Evolutionary conservation across 2,329 filamentous ascomycete genomes (phyloP), one percentile per base, ranked within the genome.

Genomic region (Madurella mycetomatis): DNA sequence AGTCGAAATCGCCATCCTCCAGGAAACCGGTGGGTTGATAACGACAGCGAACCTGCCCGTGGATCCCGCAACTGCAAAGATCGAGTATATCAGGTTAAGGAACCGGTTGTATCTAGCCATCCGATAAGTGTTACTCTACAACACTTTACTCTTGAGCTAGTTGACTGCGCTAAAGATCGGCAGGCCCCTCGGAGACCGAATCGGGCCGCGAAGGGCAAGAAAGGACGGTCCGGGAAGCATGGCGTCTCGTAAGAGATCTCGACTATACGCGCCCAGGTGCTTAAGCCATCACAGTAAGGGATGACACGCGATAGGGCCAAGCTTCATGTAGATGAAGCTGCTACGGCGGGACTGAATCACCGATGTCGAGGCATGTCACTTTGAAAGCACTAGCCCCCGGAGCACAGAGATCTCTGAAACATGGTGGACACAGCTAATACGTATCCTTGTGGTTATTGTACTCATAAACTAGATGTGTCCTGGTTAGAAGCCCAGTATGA

Each of bases 1-100:
- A 1, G 88, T 87, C 12, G 87, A 87, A 1, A 83, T 90, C 55
- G 86, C 85, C 4, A 84, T 91, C 41, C 71, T 91, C 1, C 73
- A 84, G 54, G 87, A 91, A 71, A 87, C 88, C 2, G 87, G 87
- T 1, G 88, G 88, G 0, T 67, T 91, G 4, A 76, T 90, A 17
- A 91, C 87, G 0, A 87, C 84, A 2, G 87, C 86, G 0, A 90
- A 90, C 62, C 86, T 87, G 1, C 87, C 87, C 0, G 69, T 77
- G 40, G 73, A 87, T 59, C 68, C 72, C 12, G 74, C 76, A 11
- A 82, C 74, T 1, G 80, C 77, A 1, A 68, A 75, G 0, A 84
- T 90, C 19, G 72, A 78, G 47, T 79, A 84, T 9, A 82, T 81
- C 1, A 76, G 75, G 48, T 69, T 91, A 11, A 87, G 87, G 0